Evolutionary conservation across 306 rosid genomes (phyloP), one percentile per base, ranked within the genome.

Genomic region (Quercus variabilis): DNA sequence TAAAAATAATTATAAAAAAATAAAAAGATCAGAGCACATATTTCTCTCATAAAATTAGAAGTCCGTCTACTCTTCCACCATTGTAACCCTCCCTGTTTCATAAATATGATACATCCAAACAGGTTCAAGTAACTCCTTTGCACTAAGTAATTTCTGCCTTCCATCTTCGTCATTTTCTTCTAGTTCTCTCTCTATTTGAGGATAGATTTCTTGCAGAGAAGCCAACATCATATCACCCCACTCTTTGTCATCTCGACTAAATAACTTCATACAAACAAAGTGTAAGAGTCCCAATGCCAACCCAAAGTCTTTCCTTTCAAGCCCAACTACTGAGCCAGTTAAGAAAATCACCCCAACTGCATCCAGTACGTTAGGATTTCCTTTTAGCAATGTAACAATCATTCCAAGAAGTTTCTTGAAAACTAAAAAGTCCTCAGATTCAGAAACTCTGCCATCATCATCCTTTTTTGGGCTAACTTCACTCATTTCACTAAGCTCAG

Each of bases 51-150:
- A 14, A 59, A 23, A 9, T 59, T 21, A 11, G 65, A 9, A 59
- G 14, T 60, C 38, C 28, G 23, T 76, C 68, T 87, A 92, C 67
- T 85, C 91, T 18, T 87, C 94, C 79, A 86, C 69, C 90, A 74
- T 79, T 65, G 82, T 75, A 70, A 95, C 83, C 78, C 72, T 88
- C 74, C 97, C 94, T 67, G 94, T 92, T 89, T 92, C 95, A 54
- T 81, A 91, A 19, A 89, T 58, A 84, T 94, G 98, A 82, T 94
- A 82, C 88, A 86, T 83, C 99, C 99, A 92, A 69, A 91, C 76
- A 60, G 98, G 99, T 77, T 91, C 92, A 76, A 95, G 90, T 92
- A 90, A 84, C 38, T 79, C 83, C 83, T 79, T 90, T 14, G 91
- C 88, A 41, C 33, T 49, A 31, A 21, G 83, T 67, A 95, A 79